Evolutionary conservation across 179 eudicot species (phyloP).

Genomic region (Beta lomatogona): DNA sequence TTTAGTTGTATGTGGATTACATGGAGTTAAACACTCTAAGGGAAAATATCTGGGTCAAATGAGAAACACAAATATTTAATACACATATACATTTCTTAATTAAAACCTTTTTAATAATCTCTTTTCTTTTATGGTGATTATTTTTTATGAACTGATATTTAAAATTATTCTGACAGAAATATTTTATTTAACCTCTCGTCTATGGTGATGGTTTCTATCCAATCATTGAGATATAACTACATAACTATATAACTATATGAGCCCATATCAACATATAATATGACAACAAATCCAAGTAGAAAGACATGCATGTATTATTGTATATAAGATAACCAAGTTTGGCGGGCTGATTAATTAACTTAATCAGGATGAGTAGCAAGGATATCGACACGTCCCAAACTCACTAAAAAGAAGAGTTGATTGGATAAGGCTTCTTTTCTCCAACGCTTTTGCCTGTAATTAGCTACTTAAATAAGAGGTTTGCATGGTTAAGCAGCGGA

Average conservation of each 20-base stretch:
- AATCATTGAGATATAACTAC: background rate
- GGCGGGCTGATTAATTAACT: constrained; percentile 7
- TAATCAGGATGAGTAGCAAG: background rate
- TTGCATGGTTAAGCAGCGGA: constrained; percentile 9
- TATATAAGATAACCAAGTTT: background rate
- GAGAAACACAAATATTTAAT: too few species aligned
- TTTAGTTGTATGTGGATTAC: too few species aligned
- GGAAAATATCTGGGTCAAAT: too few species aligned
- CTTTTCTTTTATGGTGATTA: too few species aligned
- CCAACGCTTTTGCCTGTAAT: background rate
- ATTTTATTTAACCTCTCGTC: background rate
- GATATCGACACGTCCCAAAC: constrained; percentile 23
- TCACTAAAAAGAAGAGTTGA: constrained; percentile 11
- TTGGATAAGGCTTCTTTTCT: constrained; percentile 17
- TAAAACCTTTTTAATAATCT: too few species aligned
- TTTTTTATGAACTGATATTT: too few species aligned
- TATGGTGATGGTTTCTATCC: background rate
- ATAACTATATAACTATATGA: background rate
- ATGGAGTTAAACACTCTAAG: too few species aligned
- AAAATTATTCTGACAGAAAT: too few species aligned
- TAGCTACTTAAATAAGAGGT: background rate
- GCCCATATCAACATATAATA: background rate
- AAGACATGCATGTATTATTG: constrained; percentile 3
- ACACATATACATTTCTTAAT: too few species aligned
- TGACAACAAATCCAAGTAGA: constrained; percentile 3